These are phyloP conservation scores for Aspergillus cavernicola DNA, from an alignment of 495 filamentous ascomycete species.

Conservation along the genomic window DNA sequence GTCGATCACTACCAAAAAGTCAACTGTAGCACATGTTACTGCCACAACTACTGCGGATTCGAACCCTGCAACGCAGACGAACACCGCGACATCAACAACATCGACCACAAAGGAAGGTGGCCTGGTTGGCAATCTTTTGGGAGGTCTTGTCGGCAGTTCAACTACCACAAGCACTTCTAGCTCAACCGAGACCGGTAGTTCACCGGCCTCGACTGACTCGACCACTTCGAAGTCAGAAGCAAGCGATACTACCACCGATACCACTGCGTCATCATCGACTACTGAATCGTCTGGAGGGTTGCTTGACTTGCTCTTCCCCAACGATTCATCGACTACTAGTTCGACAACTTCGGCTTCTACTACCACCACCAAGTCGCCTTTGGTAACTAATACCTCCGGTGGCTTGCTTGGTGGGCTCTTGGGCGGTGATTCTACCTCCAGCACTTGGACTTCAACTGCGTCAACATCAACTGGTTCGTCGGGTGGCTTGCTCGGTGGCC, in stretches of 20 bases:
- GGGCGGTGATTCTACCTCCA: background rate
- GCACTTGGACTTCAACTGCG: background rate
- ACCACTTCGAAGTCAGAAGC: background rate
- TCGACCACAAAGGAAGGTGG: background rate
- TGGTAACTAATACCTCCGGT: background rate
- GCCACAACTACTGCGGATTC: conserved; percentile 9
- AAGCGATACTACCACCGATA: background rate
- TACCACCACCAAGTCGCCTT: background rate
- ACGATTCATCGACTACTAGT: background rate
- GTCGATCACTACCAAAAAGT: conserved; percentile 13
- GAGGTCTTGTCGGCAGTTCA: background rate
- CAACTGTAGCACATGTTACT: conserved; percentile 2
- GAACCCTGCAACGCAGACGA: background rate
- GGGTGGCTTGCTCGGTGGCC: background rate
- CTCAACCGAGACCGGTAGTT: background rate
- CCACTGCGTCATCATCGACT: background rate
- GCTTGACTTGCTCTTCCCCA: conserved; percentile 1
- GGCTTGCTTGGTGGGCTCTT: background rate
- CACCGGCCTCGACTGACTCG: background rate
- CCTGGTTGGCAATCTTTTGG: background rate
- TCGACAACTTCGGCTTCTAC: background rate
- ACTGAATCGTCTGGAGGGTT: background rate
- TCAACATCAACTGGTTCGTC: background rate
- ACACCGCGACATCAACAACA: conserved; percentile 2
- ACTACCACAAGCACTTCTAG: background rate